Evolutionary conservation across 441 rosid species (phyloP).

Genomic region (Gossypium schwendimanii): DNA sequence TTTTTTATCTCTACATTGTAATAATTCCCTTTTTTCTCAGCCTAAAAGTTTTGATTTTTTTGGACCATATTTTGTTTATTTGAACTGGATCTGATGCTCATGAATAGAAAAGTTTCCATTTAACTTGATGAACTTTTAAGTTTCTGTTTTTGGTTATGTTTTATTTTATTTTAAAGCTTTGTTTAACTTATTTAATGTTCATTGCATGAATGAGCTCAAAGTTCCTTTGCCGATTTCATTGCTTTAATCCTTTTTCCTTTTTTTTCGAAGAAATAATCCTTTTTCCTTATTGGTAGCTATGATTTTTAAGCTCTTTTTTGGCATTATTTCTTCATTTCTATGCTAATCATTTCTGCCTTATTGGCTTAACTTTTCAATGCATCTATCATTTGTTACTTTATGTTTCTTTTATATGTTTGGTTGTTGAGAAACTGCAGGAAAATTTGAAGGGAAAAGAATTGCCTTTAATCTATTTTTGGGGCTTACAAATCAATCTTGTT

Average conservation of each 20-base stretch:
- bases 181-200: background rate
- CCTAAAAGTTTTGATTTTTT: background rate
- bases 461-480: background rate
- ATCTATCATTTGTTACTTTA: background rate
- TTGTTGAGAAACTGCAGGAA: slow-evolving; percentile 1
- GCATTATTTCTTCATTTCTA: background rate
- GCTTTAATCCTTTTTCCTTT: background rate
- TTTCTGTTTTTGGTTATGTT: background rate
- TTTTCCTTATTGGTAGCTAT: background rate
- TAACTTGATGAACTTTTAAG: background rate
- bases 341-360: background rate
- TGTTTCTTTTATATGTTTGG: background rate
- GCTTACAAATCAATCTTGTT: background rate
- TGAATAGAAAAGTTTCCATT: background rate
- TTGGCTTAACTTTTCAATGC: background rate
- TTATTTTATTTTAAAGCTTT: background rate
- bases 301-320: background rate
- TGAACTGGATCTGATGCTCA: slow-evolving; percentile 17
- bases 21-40: slow-evolving; percentile 5
- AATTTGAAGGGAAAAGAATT: background rate
- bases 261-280: background rate
- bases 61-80: background rate
- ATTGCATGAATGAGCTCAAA: slow-evolving; percentile 8
- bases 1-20: slow-evolving; percentile 17
- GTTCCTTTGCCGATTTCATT: background rate